Base-by-base conservation (phyloP, 2,329 filamentous ascomycete species). In the Elsinoe fawcettii region DNA sequence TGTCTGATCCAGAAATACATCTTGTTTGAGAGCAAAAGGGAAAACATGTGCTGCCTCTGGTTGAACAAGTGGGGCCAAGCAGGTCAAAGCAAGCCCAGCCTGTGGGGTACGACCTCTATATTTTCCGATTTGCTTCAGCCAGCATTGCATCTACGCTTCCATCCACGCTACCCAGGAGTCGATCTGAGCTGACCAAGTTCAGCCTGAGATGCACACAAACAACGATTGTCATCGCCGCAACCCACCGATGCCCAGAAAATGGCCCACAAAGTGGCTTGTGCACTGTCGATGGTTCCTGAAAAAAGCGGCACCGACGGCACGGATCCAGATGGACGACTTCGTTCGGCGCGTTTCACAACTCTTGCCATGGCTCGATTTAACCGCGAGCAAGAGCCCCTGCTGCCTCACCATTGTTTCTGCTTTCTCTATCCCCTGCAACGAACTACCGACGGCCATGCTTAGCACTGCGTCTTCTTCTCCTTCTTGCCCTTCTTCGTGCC, bases 381-480 rank as follows among this genome's bases (percentile, higher is more conserved):
- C 49, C 49, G 49, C 49, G 30, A 20, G 32, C 34, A 39, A 53
- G 8, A 16, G n/a, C 34, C 30, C 49, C 18, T 53, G 11, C 2
- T 53, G 49, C 49, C 32, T 53, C 49, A 53, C 49, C 49, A 53
- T 30, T 53, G 49, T 53, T 53, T 53, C 49, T 39, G 30, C 49
- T 53, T 37, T 39, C 20, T 36, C 49, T 23, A 53, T 32, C 20
- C 49, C 49, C 49, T 53, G 49, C 34, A 23, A 39, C 49, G 49
- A 53, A 53, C 49, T 39, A 36, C 32, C 49, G 30, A 53, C 49
- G 16, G 30, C 32, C 12, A 53, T 34, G 30, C 49, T 53, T 53
- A 53, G 49, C 49, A 53, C 32, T 20, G 30, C 25, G 9, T 16
- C 23, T 22, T 25, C 16, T 27, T 14, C 18, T 23, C 16, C 9